Percentiles rank a stretch among this genome's conserved stretches.
phyloP scores from a whole-genome alignment of 1,284 basidiomycete species.

The Microbotryum intermedium region DNA sequence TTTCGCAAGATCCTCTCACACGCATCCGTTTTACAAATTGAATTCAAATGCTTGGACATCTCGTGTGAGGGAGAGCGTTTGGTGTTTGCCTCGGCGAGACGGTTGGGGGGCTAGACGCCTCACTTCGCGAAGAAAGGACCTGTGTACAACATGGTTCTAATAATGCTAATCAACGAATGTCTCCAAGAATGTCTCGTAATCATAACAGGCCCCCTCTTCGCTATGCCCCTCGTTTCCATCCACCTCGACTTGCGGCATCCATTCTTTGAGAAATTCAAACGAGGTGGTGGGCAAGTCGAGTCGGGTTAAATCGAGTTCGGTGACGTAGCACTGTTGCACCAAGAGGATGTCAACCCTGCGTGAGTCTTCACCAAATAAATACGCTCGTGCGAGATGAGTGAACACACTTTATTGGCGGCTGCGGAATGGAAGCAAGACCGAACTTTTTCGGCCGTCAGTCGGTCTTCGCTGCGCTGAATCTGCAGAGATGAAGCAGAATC shows the following conservation, averaged over 20 bases:
- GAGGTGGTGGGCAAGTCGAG: conserved; percentile 71
- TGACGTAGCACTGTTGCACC: conserved; percentile 67
- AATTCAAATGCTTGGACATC: no score
- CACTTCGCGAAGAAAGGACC: no score
- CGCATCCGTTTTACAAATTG: no score
- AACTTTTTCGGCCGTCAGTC: conserved; percentile 83
- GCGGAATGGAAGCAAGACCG: conserved; percentile 88
- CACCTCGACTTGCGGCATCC: conserved; percentile 6
- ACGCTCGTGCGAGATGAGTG: background rate
- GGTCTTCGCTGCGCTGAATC: conserved; percentile 94
- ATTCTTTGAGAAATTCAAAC: conserved; percentile 60
- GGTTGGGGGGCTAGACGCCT: no score
- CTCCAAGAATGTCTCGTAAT: conserved; percentile 18
- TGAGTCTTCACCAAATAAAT: background rate
- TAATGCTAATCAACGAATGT: background rate
- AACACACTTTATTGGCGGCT: conserved; percentile 72
- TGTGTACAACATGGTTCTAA: background rate
- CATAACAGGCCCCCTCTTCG: background rate
- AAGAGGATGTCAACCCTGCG: background rate
- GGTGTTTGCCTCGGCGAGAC: no score
- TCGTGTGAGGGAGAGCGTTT: no score
- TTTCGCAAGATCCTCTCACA: no score
- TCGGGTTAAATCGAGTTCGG: conserved; percentile 81
- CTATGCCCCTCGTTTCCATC: background rate
- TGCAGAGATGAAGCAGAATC: conserved; percentile 36